Base-by-base conservation (phyloP, 2,329 filamentous ascomycete genomes). In the Myriosclerotinia curreyana region DNA sequence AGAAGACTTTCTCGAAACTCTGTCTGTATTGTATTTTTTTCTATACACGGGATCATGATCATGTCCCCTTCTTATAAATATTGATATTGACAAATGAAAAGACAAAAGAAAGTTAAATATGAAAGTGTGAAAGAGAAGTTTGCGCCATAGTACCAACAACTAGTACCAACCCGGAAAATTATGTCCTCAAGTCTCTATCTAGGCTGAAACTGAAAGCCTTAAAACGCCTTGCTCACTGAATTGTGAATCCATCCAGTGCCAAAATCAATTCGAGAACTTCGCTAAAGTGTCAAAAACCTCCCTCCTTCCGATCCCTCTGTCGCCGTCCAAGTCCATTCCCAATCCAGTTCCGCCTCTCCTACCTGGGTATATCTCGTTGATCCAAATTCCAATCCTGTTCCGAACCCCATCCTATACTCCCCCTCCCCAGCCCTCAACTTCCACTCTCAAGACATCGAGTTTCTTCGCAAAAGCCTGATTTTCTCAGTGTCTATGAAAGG, bases 181-280 rank as follows among this genome's bases (percentile, higher is more conserved):
- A 42, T 15, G 5, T 42, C 40, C 40, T 42, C 12, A 6, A 42
- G 40, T 17, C 40, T 5, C 40, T 42, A 12, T 5, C 40, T 42
- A 12, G 40, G 15, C 14, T 42, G 40, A 42, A 42, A 42, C 14
- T 15, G 40, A 42, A 42, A 42, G 17, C 40, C 40, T 9, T 20
- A n/a, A 46, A 58, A 58, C 55, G 55, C 55, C 55, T 25, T 48
- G 42, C 14, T 34, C 54, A 58, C 40, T 58, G 46, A 28, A 25
- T 58, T 46, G 54, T 46, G 42, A 34, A 22, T n/a, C 34, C 28
- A 34, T 46, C 40, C 54, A 34, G 54, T 25, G 22, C 28, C 28
- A 15, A 42, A 28, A 5, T 28, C 55, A 25, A 36, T 20, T 44
- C 54, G 8, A 34, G 42, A 5, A 8, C 14, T 31, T 25, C 55